These are phyloP conservation scores for Diaporthe vexans DNA, from an alignment of 2,329 filamentous ascomycete genomes.

Conservation along the genomic window DNA sequence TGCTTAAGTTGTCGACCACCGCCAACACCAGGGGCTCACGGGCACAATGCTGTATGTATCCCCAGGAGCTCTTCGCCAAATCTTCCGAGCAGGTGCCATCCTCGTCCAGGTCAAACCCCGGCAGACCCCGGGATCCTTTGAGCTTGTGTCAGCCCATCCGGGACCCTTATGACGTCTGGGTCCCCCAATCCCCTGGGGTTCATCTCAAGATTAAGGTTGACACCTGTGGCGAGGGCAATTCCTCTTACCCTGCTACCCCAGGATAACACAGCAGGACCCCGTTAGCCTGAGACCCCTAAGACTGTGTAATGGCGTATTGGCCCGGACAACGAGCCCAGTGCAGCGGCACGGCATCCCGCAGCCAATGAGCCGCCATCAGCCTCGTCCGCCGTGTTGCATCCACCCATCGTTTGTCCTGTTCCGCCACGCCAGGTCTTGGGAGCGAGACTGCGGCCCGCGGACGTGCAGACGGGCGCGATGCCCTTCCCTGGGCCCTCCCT, in stretches of 20 bases:
- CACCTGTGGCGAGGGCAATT: slow-evolving; percentile 20
- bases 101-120: slow-evolving; percentile 21
- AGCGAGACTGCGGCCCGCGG: slow-evolving; percentile 19
- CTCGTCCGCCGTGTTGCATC: not conserved
- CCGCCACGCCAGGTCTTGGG: slow-evolving; percentile 21
- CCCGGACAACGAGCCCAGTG: not conserved
- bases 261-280: not conserved
- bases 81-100: slow-evolving; percentile 9
- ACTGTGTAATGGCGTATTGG: too few relatives aligned
- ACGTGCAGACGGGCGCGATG: slow-evolving; percentile 26
- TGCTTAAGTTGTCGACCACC: not conserved
- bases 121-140: slow-evolving; percentile 10
- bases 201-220: slow-evolving; percentile 37
- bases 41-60: too few relatives aligned
- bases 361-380: slow-evolving; percentile 4
- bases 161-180: slow-evolving; percentile 36
- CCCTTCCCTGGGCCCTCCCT: not conserved
- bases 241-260: not conserved
- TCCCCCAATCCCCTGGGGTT: slow-evolving; percentile 4
- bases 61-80: not conserved
- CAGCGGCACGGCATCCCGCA: slow-evolving; percentile 8
- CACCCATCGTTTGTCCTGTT: not conserved
- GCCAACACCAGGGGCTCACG: not conserved
- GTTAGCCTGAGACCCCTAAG: not conserved
- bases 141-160: slow-evolving; percentile 26